Evolutionary conservation across 768 basidiomycete species (phyloP), one percentile per base, ranked within the genome.

Genomic region (Psilocybe sp.): DNA sequence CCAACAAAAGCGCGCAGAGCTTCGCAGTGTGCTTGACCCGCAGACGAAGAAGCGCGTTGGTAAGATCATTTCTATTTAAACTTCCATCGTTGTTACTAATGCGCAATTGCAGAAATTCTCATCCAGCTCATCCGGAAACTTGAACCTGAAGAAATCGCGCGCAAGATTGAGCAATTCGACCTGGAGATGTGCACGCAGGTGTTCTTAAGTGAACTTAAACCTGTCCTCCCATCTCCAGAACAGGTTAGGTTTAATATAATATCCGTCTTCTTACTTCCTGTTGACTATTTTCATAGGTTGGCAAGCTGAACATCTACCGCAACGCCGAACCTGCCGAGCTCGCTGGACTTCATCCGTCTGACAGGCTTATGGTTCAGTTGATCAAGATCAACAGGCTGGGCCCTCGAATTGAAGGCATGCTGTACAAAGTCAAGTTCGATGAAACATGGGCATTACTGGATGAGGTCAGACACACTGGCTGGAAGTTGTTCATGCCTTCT

Each of bases 331-430:
- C 85, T 11, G 89, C 86, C 59, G 94, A 97, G 57, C 81, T 99
- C 11, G 85, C 84, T 37, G 82, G 81, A 28, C 75, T 99, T n/a
- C 95, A 98, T 68, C 85, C 89, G 15, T 89, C 97, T 14, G 97
- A 99, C 69, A 84, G 97, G 31, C 79, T 99, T 41, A 94, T 99
- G 91, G 93, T 99, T 19, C 89, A 95, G 54, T 76, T 98, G 34
- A 97, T 98, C 60, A 92, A 97, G 65, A 94, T 98, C 20, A 83
- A 96, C 38, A 86, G 92, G 33, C 75, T 99, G 9, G 80, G 77
- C 9, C 89, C 92, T 40, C 84, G 97, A 9, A 86, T 98, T 52
- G 85, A 96, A 60, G 87, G 92, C n/a, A 98, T 99, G 97, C 75
- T 97, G 32, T 98, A 94, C 64, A 87, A 87, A 60, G 82, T 84